Conservation (phyloP, 2,329 filamentous ascomycete species). For the Alternaria triticimaculans region DNA sequence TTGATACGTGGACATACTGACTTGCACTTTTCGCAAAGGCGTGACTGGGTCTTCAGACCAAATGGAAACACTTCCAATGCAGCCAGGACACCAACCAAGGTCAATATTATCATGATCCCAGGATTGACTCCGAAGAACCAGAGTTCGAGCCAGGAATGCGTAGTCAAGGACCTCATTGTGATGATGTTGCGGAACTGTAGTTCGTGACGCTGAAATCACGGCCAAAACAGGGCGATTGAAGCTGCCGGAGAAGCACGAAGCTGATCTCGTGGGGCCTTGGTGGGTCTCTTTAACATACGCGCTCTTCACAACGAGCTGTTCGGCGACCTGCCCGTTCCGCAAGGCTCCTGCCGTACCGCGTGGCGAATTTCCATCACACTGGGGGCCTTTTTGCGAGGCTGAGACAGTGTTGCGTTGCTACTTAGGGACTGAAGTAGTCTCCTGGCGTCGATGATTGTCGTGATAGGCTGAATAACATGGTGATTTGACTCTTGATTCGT, state of each 20-base stretch:
- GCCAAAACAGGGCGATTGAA: neutral
- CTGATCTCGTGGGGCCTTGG: neutral
- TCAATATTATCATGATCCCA: neutral
- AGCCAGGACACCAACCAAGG: neutral
- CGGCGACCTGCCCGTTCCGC: neutral
- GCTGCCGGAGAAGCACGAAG: neutral
- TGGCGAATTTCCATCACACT: neutral
- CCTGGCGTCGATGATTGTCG: neutral
- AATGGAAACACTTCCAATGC: neutral
- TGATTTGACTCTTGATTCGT: neutral
- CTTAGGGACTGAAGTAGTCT: neutral
- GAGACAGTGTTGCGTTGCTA: neutral
- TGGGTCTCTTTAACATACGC: neutral
- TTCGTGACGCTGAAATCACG: neutral
- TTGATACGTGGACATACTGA: neutral
- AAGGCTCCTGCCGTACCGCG: neutral
- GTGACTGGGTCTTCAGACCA: neutral
- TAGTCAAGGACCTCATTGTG: neutral
- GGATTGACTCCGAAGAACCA: constrained; percentile 1
- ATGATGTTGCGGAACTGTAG: neutral
- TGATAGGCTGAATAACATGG: neutral
- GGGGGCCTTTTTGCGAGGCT: neutral
- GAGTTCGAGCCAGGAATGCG: neutral
- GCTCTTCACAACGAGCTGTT: neutral
- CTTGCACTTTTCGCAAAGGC: neutral